Conservation (phyloP, 306 rosid species). For the Macrotyloma uniflorum region DNA sequence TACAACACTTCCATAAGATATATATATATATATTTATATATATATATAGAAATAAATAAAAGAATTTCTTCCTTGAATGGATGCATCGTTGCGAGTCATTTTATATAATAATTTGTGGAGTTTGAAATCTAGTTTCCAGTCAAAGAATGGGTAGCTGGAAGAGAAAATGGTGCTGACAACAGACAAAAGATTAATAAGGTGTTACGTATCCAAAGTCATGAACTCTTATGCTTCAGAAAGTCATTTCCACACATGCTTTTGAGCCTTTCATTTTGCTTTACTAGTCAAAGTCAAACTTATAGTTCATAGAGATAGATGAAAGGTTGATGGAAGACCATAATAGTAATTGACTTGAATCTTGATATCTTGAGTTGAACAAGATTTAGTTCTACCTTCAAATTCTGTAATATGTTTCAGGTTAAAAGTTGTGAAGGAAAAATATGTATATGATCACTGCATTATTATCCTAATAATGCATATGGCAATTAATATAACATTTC, state of each 20-base stretch:
- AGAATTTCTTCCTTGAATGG: neutral
- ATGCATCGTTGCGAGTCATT: neutral
- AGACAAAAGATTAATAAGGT: neutral
- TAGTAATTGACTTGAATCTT: neutral
- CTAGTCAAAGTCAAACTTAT: conserved; percentile 28
- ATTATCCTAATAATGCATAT: neutral
- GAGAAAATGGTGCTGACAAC: neutral
- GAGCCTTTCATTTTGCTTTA: conserved; percentile 4
- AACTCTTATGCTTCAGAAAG: neutral
- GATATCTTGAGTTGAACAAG: neutral
- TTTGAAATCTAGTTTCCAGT: conserved; percentile 22
- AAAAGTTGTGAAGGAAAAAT: neutral
- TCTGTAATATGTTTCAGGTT: neutral
- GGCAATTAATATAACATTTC: neutral
- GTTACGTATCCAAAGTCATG: neutral
- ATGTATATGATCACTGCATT: neutral
- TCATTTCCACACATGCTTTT: conserved; percentile 29
- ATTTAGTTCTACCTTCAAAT: neutral
- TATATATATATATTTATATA: neutral
- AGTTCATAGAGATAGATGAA: neutral
- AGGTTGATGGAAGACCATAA: neutral
- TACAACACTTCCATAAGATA: neutral
- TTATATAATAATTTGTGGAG: neutral
- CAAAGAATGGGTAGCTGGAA: conserved; percentile 29
- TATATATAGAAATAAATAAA: no score